Conservation (phyloP, 1,284 basidiomycete species). For the Pyrrhoderma lamaoense region DNA sequence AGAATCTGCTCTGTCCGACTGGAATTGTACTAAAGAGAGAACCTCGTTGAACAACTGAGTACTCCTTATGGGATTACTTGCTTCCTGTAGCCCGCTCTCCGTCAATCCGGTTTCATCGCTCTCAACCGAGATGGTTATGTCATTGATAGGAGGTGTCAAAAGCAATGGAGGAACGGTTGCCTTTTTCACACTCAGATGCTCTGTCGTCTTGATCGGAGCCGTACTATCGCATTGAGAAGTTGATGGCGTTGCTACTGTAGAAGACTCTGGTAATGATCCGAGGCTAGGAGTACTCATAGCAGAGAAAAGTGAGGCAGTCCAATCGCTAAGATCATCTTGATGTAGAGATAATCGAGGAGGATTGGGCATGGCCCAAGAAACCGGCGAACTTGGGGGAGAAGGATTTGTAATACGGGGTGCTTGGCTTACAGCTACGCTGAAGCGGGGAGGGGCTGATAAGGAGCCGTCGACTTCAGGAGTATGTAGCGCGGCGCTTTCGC, state of each 20-base stretch:
- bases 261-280: not conserved
- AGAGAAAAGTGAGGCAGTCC: conserved; percentile 26
- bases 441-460: not conserved
- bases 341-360: conserved; percentile 53
- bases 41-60: conserved; percentile 18
- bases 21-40: conserved; percentile 12
- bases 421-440: not conserved
- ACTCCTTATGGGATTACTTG: not conserved
- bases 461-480: too few relatives aligned
- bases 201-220: not conserved
- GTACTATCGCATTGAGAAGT: not conserved
- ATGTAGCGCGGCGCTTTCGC: not conserved
- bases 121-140: not conserved
- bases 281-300: conserved; percentile 20
- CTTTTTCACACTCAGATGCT: conserved; percentile 8
- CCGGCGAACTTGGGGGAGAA: not conserved
- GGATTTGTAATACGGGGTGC: not conserved
- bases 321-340: conserved; percentile 30
- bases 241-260: not conserved
- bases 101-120: conserved; percentile 4
- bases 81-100: conserved; percentile 1
- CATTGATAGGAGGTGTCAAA: conserved; percentile 8
- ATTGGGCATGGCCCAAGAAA: conserved; percentile 30
- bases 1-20: not conserved
- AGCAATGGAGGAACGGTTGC: conserved; percentile 11